phyloP scores from a whole-genome alignment of 2,329 filamentous ascomycete species.

The Alternaria sp. region DNA sequence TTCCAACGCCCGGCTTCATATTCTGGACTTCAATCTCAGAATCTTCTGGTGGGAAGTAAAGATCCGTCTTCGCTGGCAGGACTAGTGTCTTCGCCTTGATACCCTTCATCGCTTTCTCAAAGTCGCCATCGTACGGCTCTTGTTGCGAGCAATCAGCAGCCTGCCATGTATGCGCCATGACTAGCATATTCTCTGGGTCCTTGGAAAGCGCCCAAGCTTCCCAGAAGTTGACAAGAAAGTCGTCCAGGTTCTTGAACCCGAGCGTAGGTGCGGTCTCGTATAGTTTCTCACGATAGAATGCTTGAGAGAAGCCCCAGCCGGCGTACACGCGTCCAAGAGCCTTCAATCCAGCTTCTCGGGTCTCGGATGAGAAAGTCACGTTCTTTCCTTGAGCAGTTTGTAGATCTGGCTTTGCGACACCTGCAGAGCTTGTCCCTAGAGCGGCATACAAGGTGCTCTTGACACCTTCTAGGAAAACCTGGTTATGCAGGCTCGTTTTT shows the following conservation, averaged over 20 bases:
- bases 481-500: slow-evolving; percentile 71
- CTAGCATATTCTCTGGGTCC: slow-evolving; percentile 77
- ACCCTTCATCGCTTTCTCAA: slow-evolving; percentile 66
- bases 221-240: slow-evolving; percentile 80
- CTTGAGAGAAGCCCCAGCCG: slow-evolving; percentile 81
- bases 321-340: slow-evolving; percentile 79
- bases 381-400: slow-evolving; percentile 34
- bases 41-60: slow-evolving; percentile 85
- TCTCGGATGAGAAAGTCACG: slow-evolving; percentile 60
- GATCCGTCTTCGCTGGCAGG: slow-evolving; percentile 74
- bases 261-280: slow-evolving; percentile 65
- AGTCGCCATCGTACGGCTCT: slow-evolving; percentile 71
- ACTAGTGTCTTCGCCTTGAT: slow-evolving; percentile 79
- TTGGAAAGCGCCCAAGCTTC: slow-evolving; percentile 76
- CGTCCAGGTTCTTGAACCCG: slow-evolving; percentile 72
- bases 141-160: slow-evolving; percentile 74
- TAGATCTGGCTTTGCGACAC: slow-evolving; percentile 49
- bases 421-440: slow-evolving; percentile 63
- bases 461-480: slow-evolving; percentile 72
- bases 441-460: slow-evolving; percentile 67
- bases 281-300: slow-evolving; percentile 77
- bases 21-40: slow-evolving; percentile 74
- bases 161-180: slow-evolving; percentile 83
- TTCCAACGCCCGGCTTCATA: slow-evolving; percentile 67
- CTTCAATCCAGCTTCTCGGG: slow-evolving; percentile 67